Conservation (phyloP, 2,329 filamentous ascomycete species). For the Atkinsonella texensis region DNA sequence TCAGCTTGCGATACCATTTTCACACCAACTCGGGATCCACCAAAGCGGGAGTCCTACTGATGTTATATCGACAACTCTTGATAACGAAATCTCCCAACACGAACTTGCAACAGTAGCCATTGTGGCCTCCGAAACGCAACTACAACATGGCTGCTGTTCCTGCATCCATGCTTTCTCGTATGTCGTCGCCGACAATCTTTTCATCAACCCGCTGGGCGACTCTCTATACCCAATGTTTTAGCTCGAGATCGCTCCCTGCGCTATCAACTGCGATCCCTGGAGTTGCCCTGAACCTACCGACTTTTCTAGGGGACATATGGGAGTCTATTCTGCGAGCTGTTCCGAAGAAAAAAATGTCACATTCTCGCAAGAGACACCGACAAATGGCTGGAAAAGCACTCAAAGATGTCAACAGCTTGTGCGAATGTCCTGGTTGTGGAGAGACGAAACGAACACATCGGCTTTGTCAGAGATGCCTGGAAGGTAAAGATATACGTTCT, state of each 20-base stretch:
- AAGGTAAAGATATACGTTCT: constrained; percentile 44
- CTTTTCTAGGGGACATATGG: constrained; percentile 73
- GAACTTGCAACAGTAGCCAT: background rate
- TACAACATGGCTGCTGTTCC: constrained; percentile 9
- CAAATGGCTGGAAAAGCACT: constrained; percentile 93
- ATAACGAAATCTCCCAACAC: background rate
- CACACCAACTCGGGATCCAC: no score
- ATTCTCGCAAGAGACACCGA: constrained; percentile 86
- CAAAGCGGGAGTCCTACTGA: background rate
- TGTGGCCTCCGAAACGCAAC: background rate
- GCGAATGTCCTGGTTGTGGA: constrained; percentile 83
- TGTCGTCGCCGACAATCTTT: constrained; percentile 30
- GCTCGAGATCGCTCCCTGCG: constrained; percentile 37
- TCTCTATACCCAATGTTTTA: constrained; percentile 32
- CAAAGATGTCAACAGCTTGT: constrained; percentile 78
- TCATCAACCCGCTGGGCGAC: constrained; percentile 30
- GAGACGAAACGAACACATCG: constrained; percentile 79
- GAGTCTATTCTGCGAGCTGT: constrained; percentile 85
- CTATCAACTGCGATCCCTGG: constrained; percentile 47
- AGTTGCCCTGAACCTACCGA: constrained; percentile 42
- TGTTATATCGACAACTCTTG: no score
- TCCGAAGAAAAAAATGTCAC: constrained; percentile 97
- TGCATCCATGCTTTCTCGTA: constrained; percentile 42
- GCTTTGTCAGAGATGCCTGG: constrained; percentile 76
- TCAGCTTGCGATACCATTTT: no score